phyloP scores from a whole-genome alignment of 2,329 filamentous ascomycete genomes.

The Colletotrichum sp. region DNA sequence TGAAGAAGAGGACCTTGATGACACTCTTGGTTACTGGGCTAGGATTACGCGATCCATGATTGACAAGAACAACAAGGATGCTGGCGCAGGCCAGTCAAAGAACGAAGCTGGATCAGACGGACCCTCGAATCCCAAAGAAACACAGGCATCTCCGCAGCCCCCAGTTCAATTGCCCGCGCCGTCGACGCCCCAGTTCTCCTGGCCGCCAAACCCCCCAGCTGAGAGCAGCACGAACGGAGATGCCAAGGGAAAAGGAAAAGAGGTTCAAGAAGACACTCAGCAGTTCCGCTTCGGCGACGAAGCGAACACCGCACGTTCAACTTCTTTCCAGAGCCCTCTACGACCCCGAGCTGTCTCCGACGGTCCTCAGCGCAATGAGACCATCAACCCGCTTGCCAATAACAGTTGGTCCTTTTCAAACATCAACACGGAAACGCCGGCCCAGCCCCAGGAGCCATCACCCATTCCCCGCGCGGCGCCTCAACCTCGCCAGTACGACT shows the following conservation, averaged over 20 bases:
- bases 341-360: conserved; percentile 63
- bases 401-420: conserved; percentile 66
- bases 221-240: neutral
- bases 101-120: neutral
- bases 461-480: neutral
- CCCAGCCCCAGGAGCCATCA: neutral
- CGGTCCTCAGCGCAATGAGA: conserved; percentile 50
- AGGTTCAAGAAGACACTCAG: neutral
- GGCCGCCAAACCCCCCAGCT: neutral
- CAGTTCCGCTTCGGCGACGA: neutral
- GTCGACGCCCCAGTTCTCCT: conserved; percentile 21
- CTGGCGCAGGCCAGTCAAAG: neutral
- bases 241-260: conserved; percentile 26
- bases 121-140: neutral
- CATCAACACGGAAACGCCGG: conserved; percentile 31
- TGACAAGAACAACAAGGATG: conserved; percentile 19
- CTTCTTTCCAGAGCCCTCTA: conserved; percentile 20
- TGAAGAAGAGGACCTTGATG: conserved; percentile 62
- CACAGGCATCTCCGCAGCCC: neutral
- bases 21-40: conserved; percentile 65
- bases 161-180: conserved; percentile 16
- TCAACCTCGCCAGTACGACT: neutral
- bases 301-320: neutral
- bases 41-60: conserved; percentile 46
- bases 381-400: conserved; percentile 59